These are phyloP conservation scores for Cystobasidium onofrii DNA, from an alignment of 768 basidiomycete genomes.

Conservation along the genomic window DNA sequence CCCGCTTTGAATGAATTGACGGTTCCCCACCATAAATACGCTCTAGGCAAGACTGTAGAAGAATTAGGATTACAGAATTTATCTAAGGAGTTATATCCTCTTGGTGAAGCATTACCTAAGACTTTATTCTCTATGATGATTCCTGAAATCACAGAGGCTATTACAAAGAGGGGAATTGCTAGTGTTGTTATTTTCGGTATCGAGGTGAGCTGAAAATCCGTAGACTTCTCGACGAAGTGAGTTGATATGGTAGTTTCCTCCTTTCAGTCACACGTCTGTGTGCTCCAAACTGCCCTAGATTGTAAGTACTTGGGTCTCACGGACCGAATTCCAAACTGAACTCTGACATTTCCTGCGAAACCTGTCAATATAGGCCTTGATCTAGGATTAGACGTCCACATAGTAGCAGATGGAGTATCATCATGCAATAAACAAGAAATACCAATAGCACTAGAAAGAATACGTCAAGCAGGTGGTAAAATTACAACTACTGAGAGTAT, in stretches of 20 bases:
- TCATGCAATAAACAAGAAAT: conserved; percentile 73
- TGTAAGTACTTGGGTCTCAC: conserved; percentile 46
- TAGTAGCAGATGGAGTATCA: conserved; percentile 76
- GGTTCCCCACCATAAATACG: conserved; percentile 46
- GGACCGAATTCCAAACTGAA: too few species aligned
- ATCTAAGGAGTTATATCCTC: conserved; percentile 41
- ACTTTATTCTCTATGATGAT: conserved; percentile 78
- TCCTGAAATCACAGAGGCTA: conserved; percentile 55
- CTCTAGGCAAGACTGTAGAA: conserved; percentile 61
- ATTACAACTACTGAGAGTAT: conserved; percentile 74
- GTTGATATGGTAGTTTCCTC: too few species aligned
- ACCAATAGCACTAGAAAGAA: conserved; percentile 53
- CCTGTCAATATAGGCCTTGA: conserved; percentile 43
- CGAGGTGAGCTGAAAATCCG: too few species aligned
- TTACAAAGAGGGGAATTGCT: conserved; percentile 50
- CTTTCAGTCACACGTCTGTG: conserved; percentile 72
- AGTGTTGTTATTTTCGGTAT: conserved; percentile 76
- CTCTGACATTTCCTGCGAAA: neutral
- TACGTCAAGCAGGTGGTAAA: conserved; percentile 54
- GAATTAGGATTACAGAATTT: conserved; percentile 51
- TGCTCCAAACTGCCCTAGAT: conserved; percentile 72
- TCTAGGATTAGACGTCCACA: conserved; percentile 54
- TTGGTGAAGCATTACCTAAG: conserved; percentile 57
- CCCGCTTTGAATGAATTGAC: neutral
- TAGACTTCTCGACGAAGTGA: too few species aligned